phyloP scores from a whole-genome alignment of 345 rosid genomes.

The Citrus australasica region DNA sequence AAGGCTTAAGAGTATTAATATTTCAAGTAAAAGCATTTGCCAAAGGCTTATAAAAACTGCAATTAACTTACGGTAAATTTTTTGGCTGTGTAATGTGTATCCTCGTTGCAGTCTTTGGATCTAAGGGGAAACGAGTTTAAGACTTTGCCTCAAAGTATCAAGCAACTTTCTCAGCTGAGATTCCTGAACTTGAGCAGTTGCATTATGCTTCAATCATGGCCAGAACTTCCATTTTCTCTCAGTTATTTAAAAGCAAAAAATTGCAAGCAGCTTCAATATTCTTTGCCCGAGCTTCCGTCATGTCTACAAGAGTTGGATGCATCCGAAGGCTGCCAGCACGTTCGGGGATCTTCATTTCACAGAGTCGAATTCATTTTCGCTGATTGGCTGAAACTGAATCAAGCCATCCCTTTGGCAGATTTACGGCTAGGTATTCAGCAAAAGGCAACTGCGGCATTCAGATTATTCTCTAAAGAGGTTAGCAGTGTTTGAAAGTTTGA shows the following conservation, averaged over 20 bases:
- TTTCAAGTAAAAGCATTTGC: not conserved
- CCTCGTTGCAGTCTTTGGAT: not conserved
- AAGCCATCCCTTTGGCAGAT: not conserved
- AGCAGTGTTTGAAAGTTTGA: conserved; percentile 5
- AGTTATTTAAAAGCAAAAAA: not conserved
- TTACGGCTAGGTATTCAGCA: not conserved
- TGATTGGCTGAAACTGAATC: not conserved
- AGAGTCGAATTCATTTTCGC: not conserved
- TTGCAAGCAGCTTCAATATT: not conserved
- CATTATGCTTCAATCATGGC: not conserved
- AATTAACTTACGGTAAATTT: no score
- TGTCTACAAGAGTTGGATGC: not conserved
- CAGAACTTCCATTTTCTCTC: not conserved
- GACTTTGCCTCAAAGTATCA: not conserved
- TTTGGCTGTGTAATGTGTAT: not conserved
- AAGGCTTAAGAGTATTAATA: not conserved
- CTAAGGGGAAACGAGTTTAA: not conserved
- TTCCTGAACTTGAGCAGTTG: not conserved
- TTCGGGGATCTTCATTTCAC: not conserved
- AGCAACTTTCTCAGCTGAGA: not conserved
- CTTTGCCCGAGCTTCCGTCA: not conserved
- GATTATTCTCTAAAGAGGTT: not conserved
- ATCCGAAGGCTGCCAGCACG: not conserved
- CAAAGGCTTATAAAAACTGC: not conserved
- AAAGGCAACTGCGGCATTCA: not conserved